phyloP scores from a whole-genome alignment of 805 yeast species.

The Vanderwaltozyma yarrowii region DNA sequence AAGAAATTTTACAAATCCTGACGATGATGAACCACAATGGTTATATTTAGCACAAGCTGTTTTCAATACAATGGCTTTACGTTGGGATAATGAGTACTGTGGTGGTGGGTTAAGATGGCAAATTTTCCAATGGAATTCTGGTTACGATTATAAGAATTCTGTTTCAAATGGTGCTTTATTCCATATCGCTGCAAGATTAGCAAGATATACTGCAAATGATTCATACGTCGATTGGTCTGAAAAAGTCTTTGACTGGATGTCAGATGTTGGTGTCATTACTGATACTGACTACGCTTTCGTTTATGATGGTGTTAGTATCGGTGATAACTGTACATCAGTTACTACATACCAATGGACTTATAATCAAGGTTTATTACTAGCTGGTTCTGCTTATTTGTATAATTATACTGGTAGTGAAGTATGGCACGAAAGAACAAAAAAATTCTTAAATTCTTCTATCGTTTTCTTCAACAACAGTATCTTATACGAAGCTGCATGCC shows the following conservation, averaged over 20 bases:
- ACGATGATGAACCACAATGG: conserved; percentile 57
- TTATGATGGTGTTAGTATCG: conserved; percentile 59
- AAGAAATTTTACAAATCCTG: conserved; percentile 67
- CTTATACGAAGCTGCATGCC: conserved; percentile 82
- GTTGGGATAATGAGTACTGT: conserved; percentile 75
- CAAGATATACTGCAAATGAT: conserved; percentile 67
- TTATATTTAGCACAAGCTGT: conserved; percentile 77
- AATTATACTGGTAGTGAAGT: conserved; percentile 53
- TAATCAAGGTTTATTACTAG: conserved; percentile 68
- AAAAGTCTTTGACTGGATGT: conserved; percentile 73
- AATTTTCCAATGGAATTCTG: conserved; percentile 87
- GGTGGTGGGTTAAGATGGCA: conserved; percentile 95
- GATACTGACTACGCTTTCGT: conserved; percentile 30
- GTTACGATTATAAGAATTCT: conserved; percentile 86
- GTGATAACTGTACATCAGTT: conserved; percentile 50
- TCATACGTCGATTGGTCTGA: conserved; percentile 70
- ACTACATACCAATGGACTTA: conserved; percentile 71
- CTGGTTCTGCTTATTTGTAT: conserved; percentile 76
- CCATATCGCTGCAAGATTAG: conserved; percentile 78
- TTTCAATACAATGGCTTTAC: conserved; percentile 76
- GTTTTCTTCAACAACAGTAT: conserved; percentile 49
- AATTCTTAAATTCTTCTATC: conserved; percentile 43
- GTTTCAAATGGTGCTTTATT: conserved; percentile 86
- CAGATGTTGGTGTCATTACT: conserved; percentile 37
- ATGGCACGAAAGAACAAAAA: conserved; percentile 57